Conservation (phyloP, 352 stramenopile species). For the Phytophthora rubi region DNA sequence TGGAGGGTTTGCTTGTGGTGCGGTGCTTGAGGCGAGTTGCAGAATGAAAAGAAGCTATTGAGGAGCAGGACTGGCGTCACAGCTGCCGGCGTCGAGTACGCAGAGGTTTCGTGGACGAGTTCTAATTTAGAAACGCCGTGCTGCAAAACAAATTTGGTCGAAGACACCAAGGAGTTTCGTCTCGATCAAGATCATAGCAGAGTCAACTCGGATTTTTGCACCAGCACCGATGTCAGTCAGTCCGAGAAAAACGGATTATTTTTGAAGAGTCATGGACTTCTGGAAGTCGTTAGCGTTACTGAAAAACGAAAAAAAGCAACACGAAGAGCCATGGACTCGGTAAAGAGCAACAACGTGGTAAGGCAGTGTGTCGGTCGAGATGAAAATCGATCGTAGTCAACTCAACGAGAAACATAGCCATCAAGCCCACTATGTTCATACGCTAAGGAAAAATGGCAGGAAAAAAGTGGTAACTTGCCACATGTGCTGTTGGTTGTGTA, state of each 20-base stretch:
- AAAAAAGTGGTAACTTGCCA: too few species aligned
- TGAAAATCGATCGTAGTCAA: too few species aligned
- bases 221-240: not conserved
- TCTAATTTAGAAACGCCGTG: not conserved
- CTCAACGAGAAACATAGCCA: too few species aligned
- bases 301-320: too few species aligned
- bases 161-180: not conserved
- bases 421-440: too few species aligned
- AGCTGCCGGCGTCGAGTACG: not conserved
- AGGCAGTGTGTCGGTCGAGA: too few species aligned
- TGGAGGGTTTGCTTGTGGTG: conserved; percentile 15
- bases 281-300: too few species aligned
- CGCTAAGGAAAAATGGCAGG: too few species aligned
- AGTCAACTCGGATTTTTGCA: not conserved
- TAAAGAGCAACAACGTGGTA: too few species aligned
- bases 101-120: conserved; percentile 1
- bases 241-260: not conserved
- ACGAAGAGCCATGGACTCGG: too few species aligned
- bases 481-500: too few species aligned
- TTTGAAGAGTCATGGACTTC: too few species aligned
- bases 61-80: not conserved
- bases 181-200: not conserved
- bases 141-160: not conserved
- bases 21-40: conserved; percentile 12
- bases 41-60: conserved; percentile 13